These are phyloP conservation scores for Ilex paraguariensis DNA, from an alignment of 305 asterid species.

Conservation along the genomic window DNA sequence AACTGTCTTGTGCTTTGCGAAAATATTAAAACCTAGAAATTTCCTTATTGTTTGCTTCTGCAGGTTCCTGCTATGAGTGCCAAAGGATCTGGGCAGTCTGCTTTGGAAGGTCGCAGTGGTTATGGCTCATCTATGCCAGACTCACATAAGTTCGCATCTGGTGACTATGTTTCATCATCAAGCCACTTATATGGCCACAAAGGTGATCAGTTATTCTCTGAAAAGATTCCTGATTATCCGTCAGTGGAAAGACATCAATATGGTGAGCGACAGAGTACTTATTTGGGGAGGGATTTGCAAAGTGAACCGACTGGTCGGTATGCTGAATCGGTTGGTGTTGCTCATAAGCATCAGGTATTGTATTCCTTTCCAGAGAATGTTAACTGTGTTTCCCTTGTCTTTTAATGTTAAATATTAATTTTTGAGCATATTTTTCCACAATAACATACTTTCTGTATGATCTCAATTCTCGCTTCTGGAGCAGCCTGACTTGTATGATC, in stretches of 20 bases:
- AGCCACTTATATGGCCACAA: conserved; percentile 71
- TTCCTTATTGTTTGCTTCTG: conserved; percentile 12
- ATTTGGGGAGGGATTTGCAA: conserved; percentile 67
- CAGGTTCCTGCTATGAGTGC: conserved; percentile 63
- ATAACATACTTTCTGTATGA: neutral
- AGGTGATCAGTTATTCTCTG: conserved; percentile 67
- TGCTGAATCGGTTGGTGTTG: conserved; percentile 56
- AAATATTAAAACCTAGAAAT: conserved; percentile 6
- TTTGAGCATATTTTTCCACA: conserved; percentile 4
- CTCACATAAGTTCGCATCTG: conserved; percentile 62
- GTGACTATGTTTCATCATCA: conserved; percentile 64
- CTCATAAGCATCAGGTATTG: conserved; percentile 80
- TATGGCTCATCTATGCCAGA: conserved; percentile 60
- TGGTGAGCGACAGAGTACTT: conserved; percentile 62
- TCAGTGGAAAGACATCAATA: conserved; percentile 64
- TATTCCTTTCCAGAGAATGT: conserved; percentile 11
- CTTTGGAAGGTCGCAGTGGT: conserved; percentile 69
- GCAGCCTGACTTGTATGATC: conserved; percentile 79
- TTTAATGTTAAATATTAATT: conserved; percentile 1
- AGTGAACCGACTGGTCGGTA: conserved; percentile 69
- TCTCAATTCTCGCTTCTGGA: neutral
- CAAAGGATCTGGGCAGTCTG: conserved; percentile 59
- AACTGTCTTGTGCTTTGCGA: conserved; percentile 5
- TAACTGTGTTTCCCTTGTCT: conserved; percentile 1
- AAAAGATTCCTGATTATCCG: conserved; percentile 70